Conservation (phyloP, 1,284 basidiomycete species). For the Tylopilus sp. region DNA sequence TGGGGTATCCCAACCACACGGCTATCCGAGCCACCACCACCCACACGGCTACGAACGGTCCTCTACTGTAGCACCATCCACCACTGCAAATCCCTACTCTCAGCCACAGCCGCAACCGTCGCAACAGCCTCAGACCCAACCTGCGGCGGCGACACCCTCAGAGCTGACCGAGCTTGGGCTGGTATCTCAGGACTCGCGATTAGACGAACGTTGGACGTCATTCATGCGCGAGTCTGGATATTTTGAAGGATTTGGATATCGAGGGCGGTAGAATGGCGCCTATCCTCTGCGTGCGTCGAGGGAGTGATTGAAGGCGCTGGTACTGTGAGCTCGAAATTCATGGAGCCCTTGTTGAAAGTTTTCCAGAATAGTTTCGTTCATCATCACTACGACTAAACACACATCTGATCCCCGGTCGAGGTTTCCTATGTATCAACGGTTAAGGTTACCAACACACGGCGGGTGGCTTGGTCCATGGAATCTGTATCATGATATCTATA, state of each 20-base stretch:
- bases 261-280: conserved; percentile 27
- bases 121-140: conserved; percentile 1
- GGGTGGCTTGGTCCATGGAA: neutral
- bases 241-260: conserved; percentile 46
- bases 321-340: neutral
- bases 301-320: neutral
- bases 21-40: conserved; percentile 23
- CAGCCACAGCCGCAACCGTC: conserved; percentile 6
- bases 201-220: conserved; percentile 68
- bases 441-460: too few relatives aligned
- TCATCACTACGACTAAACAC: neutral
- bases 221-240: conserved; percentile 69
- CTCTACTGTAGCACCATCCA: neutral
- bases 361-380: neutral
- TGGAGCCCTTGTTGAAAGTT: neutral
- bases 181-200: conserved; percentile 61
- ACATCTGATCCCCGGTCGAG: neutral
- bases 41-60: conserved; percentile 26
- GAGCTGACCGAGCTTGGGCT: conserved; percentile 64
- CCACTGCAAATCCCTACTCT: conserved; percentile 13
- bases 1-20: conserved; percentile 11
- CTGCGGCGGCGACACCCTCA: conserved; percentile 40
- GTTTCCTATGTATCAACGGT: neutral
- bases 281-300: neutral
- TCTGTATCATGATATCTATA: neutral